Conservation (phyloP, 208 protist species). For the Acanthamoeba castellanii region DNA sequence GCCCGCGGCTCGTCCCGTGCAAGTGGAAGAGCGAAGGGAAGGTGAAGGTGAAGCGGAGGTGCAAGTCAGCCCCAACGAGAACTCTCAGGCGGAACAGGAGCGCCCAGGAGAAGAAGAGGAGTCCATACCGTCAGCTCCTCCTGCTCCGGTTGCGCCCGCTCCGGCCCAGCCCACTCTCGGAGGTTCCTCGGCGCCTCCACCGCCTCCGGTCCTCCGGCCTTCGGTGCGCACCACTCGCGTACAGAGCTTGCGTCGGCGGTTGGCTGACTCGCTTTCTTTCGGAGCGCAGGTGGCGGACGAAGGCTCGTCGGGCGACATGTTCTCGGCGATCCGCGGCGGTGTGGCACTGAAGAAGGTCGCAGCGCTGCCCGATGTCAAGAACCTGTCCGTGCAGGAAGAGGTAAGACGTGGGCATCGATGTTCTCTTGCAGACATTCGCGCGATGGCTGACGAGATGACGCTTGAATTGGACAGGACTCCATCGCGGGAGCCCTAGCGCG, state of each 20-base stretch:
- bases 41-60: too few species aligned
- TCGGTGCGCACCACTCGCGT: not conserved
- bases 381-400: slow-evolving; percentile 10
- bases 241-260: not conserved
- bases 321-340: not conserved
- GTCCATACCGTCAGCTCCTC: not conserved
- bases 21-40: too few species aligned
- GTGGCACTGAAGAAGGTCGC: not conserved
- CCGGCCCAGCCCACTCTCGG: not conserved
- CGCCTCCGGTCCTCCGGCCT: not conserved
- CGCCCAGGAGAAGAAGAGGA: too few species aligned
- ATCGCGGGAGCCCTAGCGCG: not conserved
- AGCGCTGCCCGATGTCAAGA: not conserved
- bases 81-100: too few species aligned
- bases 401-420: not conserved
- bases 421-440: not conserved
- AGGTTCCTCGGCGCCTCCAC: not conserved
- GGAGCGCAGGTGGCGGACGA: not conserved
- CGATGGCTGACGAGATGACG: not conserved
- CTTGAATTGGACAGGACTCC: not conserved
- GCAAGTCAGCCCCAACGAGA: too few species aligned
- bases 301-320: slow-evolving; percentile 9
- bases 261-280: not conserved
- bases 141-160: not conserved
- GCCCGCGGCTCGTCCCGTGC: too few species aligned